These are phyloP conservation scores for Zygnema cylindricum DNA, from an alignment of 139 green algal species.

Conservation along the genomic window DNA sequence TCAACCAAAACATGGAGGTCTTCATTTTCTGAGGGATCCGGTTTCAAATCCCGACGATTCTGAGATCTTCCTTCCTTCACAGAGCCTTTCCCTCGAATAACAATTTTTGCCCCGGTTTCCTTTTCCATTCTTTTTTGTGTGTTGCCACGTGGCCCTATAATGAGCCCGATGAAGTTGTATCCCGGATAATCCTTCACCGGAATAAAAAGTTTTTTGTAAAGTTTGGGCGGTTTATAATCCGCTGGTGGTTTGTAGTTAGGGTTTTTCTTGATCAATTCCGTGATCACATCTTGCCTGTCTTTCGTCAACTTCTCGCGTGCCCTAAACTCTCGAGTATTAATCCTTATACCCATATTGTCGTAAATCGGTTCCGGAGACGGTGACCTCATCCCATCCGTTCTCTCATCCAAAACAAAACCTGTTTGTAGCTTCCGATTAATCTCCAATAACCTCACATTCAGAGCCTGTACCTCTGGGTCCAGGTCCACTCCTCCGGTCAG, in stretches of 20 bases:
- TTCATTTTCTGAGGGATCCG: slow-evolving; percentile 92
- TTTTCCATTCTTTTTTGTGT: slow-evolving; percentile 98
- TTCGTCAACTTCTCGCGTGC: slow-evolving; percentile 79
- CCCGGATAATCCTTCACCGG: slow-evolving; percentile 87
- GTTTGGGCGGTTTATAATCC: slow-evolving; percentile 86
- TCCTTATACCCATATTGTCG: slow-evolving; percentile 81
- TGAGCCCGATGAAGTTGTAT: slow-evolving; percentile 99
- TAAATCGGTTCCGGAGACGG: slow-evolving; percentile 93
- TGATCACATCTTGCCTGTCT: slow-evolving; percentile 79
- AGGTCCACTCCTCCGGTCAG: slow-evolving; percentile 65
- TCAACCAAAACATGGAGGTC: slow-evolving; percentile 97
- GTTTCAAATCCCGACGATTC: slow-evolving; percentile 52
- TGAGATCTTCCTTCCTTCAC: slow-evolving; percentile 82
- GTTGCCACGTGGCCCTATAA: slow-evolving; percentile 97
- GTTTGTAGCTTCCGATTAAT: slow-evolving; percentile 65
- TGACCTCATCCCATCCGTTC: slow-evolving; percentile 81
- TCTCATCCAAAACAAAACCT: slow-evolving; percentile 56
- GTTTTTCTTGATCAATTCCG: slow-evolving; percentile 90
- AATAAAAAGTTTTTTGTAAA: slow-evolving; percentile 88
- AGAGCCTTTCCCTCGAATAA: slow-evolving; percentile 84
- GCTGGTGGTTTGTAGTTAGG: slow-evolving; percentile 82
- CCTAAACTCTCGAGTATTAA: slow-evolving; percentile 91
- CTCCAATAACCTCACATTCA: slow-evolving; percentile 65
- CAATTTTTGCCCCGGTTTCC: slow-evolving; percentile 97
- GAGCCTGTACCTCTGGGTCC: slow-evolving; percentile 64